Conservation (phyloP, 1,284 basidiomycete species). For the Pseudozyma flocculosa region DNA sequence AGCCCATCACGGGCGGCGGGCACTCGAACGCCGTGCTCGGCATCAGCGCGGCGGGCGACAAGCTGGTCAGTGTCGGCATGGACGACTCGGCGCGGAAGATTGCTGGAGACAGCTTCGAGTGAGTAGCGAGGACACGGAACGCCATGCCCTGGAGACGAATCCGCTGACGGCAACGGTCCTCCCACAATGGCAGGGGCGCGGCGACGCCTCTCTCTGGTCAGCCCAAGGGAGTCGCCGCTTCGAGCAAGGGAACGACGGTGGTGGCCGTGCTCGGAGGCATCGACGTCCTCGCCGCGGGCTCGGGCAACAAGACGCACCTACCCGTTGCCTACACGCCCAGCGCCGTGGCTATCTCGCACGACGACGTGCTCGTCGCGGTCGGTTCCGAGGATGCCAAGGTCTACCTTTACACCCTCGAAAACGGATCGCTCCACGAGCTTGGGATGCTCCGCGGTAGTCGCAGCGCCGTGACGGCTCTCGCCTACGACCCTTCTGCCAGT, state of each 20-base stretch:
- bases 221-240: conserved; percentile 63
- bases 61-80: conserved; percentile 29
- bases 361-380: conserved; percentile 66
- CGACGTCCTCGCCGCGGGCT: conserved; percentile 62
- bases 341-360: conserved; percentile 63
- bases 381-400: conserved; percentile 64
- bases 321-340: conserved; percentile 25
- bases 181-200: conserved; percentile 4
- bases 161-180: no score
- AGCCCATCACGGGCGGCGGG: conserved; percentile 64
- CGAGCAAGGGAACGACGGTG: conserved; percentile 62
- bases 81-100: conserved; percentile 40
- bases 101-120: conserved; percentile 11
- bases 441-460: conserved; percentile 20
- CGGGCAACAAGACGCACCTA: conserved; percentile 20
- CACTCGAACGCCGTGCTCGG: conserved; percentile 74
- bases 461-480: conserved; percentile 68
- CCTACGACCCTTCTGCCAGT: conserved; percentile 76
- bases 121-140: background rate
- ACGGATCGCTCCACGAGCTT: conserved; percentile 42
- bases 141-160: background rate
- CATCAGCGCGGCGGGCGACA: conserved; percentile 58
- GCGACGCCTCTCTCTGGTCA: conserved; percentile 64
- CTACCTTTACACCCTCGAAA: conserved; percentile 66
- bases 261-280: conserved; percentile 69